Evolutionary conservation across 2,329 filamentous ascomycete genomes (phyloP).

Genomic region (Fusarium graminum): DNA sequence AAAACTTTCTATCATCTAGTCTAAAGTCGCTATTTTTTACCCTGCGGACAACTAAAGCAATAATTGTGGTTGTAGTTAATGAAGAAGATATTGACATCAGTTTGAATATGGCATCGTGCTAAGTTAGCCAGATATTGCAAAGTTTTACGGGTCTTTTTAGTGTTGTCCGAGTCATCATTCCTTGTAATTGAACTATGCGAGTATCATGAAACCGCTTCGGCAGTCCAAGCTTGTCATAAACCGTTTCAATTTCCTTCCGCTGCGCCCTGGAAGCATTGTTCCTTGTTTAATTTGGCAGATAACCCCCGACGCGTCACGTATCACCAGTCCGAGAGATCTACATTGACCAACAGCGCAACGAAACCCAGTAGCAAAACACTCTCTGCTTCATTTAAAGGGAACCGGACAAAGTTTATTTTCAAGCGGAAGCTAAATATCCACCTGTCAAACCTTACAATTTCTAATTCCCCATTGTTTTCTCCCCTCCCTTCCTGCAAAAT

Average conservation of each 20-base stretch:
- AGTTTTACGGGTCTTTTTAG: too few species aligned
- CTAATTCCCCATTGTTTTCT: constrained; percentile 15
- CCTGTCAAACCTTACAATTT: constrained; percentile 25
- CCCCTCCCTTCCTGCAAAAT: constrained; percentile 8
- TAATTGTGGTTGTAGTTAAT: too few species aligned
- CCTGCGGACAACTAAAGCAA: too few species aligned
- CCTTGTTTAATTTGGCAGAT: constrained; percentile 1
- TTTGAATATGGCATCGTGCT: too few species aligned
- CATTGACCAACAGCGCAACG: constrained; percentile 6
- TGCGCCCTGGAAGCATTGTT: not conserved
- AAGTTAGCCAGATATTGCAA: too few species aligned
- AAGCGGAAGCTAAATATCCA: constrained; percentile 12
- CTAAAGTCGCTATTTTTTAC: too few species aligned
- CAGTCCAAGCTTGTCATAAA: constrained; percentile 11
- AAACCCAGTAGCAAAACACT: constrained; percentile 28
- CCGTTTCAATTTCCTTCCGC: constrained; percentile 11
- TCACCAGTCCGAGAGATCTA: constrained; percentile 5
- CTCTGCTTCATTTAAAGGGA: constrained; percentile 25
- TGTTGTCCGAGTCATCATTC: too few species aligned
- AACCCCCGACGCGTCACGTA: constrained; percentile 10
- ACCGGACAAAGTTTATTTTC: not conserved
- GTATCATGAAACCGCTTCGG: not conserved
- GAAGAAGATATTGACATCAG: too few species aligned
- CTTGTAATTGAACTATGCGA: too few species aligned
- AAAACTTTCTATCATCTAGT: too few species aligned